Evolutionary conservation across 768 basidiomycete species (phyloP), one percentile per base, ranked within the genome.

Genomic region (Mycena alexandri): DNA sequence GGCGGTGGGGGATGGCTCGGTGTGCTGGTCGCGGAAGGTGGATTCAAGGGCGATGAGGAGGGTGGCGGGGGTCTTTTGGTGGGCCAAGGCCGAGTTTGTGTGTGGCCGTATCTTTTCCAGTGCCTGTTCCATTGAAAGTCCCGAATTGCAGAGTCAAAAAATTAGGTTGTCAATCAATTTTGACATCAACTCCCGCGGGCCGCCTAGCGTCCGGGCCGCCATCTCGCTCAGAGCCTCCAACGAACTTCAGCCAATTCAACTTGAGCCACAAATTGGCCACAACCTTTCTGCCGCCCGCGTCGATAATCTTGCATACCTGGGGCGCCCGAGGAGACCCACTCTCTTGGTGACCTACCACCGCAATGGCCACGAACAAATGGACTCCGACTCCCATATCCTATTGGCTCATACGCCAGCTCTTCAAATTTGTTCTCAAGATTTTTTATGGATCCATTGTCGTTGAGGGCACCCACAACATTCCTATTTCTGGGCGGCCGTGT

Each of bases 391-490:
- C 83, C 21, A 91, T 88, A 88, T 86, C 90, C 22, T 94, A 93
- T 75, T 29, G 17, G 13, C 47, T 66, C 13, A 61, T 66, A 21
- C 65, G 65, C 38, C 47, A 89, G 19, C 81, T 94, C 33, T 94
- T 93, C 76, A 87, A 86, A 71, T 90, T 95, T 71, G 93, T 95
- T 3, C 88, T 96, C 73, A 93, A 93, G 76, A 93, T 95, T 68
- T 96, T 96, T 80, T 96, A 96, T 77, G 93, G 93, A 2, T 87
- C 90, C 12, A 94, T 96, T 62, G 92, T 96, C 25, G 85, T 96
- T 17, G 93, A 96, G 77, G 92, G 93, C 74, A 82, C 82, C 5
- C 81, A 93, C 51, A 79, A 87, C 56, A 88, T 96, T 56, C 93
- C 94, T 22, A 78, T 82, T 72, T 89, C 85, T 13, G 95, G 94